phyloP scores from a whole-genome alignment of 148 eudicot genomes.

The Silene uniflora region DNA sequence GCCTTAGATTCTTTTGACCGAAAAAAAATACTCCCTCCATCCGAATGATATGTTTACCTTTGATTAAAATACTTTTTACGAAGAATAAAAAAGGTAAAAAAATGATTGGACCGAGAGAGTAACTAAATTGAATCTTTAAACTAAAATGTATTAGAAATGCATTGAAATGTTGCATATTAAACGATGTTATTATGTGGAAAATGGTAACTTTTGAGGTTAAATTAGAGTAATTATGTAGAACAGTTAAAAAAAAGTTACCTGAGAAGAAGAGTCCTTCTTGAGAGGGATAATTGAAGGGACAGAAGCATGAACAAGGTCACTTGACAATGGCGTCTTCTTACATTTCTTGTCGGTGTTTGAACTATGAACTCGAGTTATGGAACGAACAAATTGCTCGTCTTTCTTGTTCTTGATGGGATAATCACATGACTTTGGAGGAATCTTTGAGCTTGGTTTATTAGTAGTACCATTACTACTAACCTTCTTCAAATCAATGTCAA shows the following conservation, averaged over 20 bases:
- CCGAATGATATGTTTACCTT: too few relatives aligned
- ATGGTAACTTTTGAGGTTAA: neutral
- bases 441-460: constrained; percentile 18
- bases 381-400: constrained; percentile 60
- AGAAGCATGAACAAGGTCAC: constrained; percentile 37
- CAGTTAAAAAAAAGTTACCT: constrained; percentile 36
- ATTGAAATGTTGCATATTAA: too few relatives aligned
- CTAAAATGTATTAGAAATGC: too few relatives aligned
- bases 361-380: constrained; percentile 16
- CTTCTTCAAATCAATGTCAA: constrained; percentile 2
- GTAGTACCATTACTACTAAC: neutral
- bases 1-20: neutral
- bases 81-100: too few relatives aligned
- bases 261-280: constrained; percentile 44
- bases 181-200: too few relatives aligned
- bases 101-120: too few relatives aligned
- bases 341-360: constrained; percentile 34
- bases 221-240: neutral
- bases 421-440: constrained; percentile 19
- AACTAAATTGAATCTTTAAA: too few relatives aligned
- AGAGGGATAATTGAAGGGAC: constrained; percentile 47
- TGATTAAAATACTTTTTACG: too few relatives aligned
- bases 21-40: too few relatives aligned
- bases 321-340: constrained; percentile 51
- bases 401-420: constrained; percentile 44